Evolutionary conservation across 805 yeast genomes (phyloP), one percentile per base, ranked within the genome.

Genomic region (Nakazawaea siamensis): DNA sequence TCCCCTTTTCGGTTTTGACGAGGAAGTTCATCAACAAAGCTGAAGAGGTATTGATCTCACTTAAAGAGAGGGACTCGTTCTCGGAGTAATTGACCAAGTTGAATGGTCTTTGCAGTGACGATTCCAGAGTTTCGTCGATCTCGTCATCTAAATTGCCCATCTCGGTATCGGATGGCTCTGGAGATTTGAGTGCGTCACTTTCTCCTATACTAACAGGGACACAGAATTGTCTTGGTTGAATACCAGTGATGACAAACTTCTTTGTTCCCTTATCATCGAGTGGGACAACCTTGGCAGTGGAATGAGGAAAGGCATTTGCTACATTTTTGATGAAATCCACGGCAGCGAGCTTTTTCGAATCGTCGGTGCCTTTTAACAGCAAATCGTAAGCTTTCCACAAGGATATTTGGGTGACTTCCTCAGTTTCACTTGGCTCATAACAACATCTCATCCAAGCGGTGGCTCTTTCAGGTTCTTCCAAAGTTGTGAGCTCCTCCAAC

Each of bases 321-420:
- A 90, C 97, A 51, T 92, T 90, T 49, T 90, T 86, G 54, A 92
- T 92, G 55, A 92, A 92, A 45, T 92, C 97, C 10, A 92, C 97
- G 0, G 98, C 98, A 1, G 96, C 95, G 21, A 90, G 66, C 33
- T 90, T 61, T 45, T 76, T 73, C 3, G 63, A 64, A 14, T 13
- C 12, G 3, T n/a, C 18, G 2, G 30, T 13, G 13, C 7, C 36
- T 71, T 73, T 80, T 49, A 92, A 92, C 53, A 82, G 92, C 11
- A 76, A 64, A 55, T 92, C 97, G 59, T 92, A 92, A 1, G 95
- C 76, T 55, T 87, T 85, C 98, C 98, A 92, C 29, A 92, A 68
- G 14, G 94, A 82, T 18, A 92, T 88, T 59, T 92, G 98, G 1
- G 97, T 87, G 9, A 88, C 95, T 51, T 87, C 95, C 4, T 90